phyloP scores from a whole-genome alignment of 73 alveolate species.

The Uronychia binucleata region DNA sequence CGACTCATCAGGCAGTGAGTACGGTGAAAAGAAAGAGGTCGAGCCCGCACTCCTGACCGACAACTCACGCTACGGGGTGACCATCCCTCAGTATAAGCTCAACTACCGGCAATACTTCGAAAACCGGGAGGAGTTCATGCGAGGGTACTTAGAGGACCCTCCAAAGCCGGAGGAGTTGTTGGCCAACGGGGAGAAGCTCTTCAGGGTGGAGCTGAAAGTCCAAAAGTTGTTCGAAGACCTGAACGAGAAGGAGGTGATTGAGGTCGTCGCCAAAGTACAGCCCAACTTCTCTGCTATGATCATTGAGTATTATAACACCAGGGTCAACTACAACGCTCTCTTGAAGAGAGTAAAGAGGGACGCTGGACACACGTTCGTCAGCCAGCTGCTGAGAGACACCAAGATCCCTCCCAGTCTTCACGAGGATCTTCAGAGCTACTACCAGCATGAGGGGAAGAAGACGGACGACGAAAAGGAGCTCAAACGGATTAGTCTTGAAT shows the following conservation, averaged over 20 bases:
- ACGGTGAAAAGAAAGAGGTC: too few species aligned
- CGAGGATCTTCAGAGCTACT: not conserved
- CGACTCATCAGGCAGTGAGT: not conserved
- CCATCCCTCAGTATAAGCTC: not conserved
- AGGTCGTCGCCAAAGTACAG: not conserved
- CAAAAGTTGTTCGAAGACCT: not conserved
- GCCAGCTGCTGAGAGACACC: not conserved
- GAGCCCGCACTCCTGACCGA: not conserved
- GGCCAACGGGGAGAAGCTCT: not conserved
- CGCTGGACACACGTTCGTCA: not conserved
- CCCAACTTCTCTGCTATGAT: not conserved
- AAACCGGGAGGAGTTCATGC: not conserved
- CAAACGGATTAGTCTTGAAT: not conserved
- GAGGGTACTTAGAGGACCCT: not conserved
- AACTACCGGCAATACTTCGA: conserved; percentile 2
- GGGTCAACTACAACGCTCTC: not conserved
- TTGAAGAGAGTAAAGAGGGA: not conserved
- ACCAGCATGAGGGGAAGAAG: not conserved
- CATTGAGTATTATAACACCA: not conserved
- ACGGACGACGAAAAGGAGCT: conserved; percentile 1
- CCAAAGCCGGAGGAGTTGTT: not conserved
- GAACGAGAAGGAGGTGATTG: not conserved
- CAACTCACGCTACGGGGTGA: not conserved
- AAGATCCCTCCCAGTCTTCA: not conserved
- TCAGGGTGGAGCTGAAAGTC: not conserved